Evolutionary conservation across 331 rosid genomes (phyloP).

Genomic region (Malus hybrid): DNA sequence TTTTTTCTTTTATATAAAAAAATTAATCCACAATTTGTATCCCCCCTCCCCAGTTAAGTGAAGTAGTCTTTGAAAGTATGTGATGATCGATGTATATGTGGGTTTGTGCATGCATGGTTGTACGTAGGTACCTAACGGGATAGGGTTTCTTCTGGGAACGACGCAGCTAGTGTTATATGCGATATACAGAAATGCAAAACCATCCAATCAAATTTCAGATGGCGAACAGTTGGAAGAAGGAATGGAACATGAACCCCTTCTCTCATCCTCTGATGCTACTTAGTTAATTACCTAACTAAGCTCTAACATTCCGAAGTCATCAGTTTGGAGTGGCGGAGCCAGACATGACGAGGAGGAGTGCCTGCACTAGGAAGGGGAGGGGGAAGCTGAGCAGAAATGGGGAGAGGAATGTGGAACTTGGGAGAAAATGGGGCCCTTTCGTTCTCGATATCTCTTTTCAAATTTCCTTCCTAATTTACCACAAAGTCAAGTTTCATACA

Average conservation of each 20-base stretch:
- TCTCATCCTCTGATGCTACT: neutral
- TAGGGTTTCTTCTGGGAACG: slow-evolving; percentile 27
- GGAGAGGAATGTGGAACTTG: neutral
- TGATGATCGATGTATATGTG: neutral
- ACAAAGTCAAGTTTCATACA: neutral
- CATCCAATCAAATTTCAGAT: neutral
- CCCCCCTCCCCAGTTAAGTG: too few relatives aligned
- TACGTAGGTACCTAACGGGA: slow-evolving; percentile 30
- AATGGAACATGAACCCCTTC: slow-evolving; percentile 9
- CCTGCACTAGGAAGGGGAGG: neutral
- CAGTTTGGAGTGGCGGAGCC: neutral
- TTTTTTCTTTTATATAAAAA: neutral
- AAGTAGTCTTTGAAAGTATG: neutral
- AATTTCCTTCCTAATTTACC: neutral
- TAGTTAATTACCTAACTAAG: too few relatives aligned
- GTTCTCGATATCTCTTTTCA: neutral
- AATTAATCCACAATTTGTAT: neutral
- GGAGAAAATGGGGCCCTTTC: neutral
- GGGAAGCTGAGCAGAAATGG: neutral
- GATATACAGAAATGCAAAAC: slow-evolving; percentile 10
- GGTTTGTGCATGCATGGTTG: neutral
- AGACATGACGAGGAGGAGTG: neutral
- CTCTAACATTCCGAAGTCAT: neutral
- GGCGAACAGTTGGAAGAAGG: slow-evolving; percentile 4
- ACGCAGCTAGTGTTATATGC: slow-evolving; percentile 14